Base-by-base conservation (phyloP, 148 eudicot species). In the Oxyria digyna region DNA sequence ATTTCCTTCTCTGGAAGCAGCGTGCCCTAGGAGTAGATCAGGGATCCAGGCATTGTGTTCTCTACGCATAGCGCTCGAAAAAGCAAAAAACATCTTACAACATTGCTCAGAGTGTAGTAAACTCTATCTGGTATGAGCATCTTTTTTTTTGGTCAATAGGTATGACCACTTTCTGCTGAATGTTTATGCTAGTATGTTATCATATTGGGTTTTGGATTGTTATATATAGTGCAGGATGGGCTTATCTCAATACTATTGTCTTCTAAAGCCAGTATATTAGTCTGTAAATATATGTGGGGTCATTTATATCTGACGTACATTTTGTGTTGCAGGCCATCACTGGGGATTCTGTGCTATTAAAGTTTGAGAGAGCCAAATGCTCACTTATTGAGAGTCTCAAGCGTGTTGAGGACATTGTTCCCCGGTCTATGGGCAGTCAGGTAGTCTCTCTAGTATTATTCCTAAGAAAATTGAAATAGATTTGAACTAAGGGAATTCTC, bases 21-120 rank as follows among this genome's bases (percentile, higher is more conserved):
- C 99, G 32, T 80, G 99, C 8, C 99, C 99, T 23, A 80, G 96
- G 73, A 94, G 99, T 79, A 88, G 89, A 62, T 80, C 99, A 26
- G 99, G 99, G 41, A 94, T 94, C 78, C 99, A 91, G 77, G 93
- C 97, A 46, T 79, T 94, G 68, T 94, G 99, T 73, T 84, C 96
- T 42, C 75, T 94, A 67, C 99, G 91, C 75, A 78, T 94, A 71
- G 96, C 97, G 18, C 91, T 94, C 33, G 99, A 94, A 79, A 94
- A 94, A 83, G 82, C 93, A 38, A 87, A 87, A 81, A 89, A 81
- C 74, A 79, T 94, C 41, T 84, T 94, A 68, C 99, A 87, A 64
- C 99, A 94, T 73, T 94, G 99, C 69, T 83, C 91, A 0, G 97
- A 88, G 68, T 85, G 97, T 69, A 94, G 99, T 79, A 94, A 94